A percentile compares a stretch with the other conserved stretches of the same genome.
phyloP scores from a whole-genome alignment of 345 rosid species.

The Mallotus nudiflorus region DNA sequence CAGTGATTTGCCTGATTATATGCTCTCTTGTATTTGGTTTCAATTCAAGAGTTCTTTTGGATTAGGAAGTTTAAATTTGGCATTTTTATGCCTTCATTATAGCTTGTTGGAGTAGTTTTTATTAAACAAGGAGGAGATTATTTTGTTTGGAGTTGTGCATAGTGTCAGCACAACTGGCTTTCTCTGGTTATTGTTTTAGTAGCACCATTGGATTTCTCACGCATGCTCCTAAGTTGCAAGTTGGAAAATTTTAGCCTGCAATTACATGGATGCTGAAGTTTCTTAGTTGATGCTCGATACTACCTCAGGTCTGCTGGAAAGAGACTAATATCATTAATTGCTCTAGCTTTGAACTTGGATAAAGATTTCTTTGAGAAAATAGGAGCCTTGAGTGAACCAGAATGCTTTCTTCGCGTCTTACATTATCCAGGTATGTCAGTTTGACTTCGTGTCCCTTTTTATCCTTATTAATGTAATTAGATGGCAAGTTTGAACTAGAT shows the following conservation, averaged over 20 bases:
- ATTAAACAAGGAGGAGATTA: too few species aligned
- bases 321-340: constrained; percentile 53
- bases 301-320: constrained; percentile 58
- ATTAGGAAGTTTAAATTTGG: too few species aligned
- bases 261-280: neutral
- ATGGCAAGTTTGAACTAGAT: constrained; percentile 1
- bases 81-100: too few species aligned
- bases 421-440: constrained; percentile 63
- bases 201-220: neutral
- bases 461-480: neutral
- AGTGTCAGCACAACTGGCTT: too few species aligned
- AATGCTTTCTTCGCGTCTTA: constrained; percentile 53
- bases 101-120: too few species aligned
- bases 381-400: constrained; percentile 54
- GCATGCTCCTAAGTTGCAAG: neutral
- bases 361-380: constrained; percentile 59
- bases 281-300: constrained; percentile 5
- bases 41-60: too few species aligned
- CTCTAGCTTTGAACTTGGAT: constrained; percentile 73
- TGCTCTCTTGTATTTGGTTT: too few species aligned
- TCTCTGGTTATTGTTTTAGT: constrained; percentile 9
- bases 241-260: neutral
- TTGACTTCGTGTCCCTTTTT: constrained; percentile 3
- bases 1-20: too few species aligned
- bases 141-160: too few species aligned